Base-by-base conservation (phyloP, 306 rosid genomes). In the Echinosophora koreensis region DNA sequence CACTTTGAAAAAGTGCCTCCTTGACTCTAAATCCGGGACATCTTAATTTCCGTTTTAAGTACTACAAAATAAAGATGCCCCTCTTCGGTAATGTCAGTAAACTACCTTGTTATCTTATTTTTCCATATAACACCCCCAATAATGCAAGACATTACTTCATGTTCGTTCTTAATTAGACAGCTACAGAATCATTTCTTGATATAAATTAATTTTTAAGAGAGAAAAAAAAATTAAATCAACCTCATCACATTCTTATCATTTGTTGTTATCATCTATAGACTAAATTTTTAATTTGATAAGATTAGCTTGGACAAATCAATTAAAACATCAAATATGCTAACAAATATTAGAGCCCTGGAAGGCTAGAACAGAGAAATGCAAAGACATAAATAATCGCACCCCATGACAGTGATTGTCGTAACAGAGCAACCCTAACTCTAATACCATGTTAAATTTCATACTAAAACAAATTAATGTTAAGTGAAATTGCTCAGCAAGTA, bases 1-100 rank as follows among this genome's bases (percentile, higher is more conserved):
- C 44, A 75, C 61, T 69, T 59, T 60, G 67, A 76, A 17, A 59
- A 30, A 44, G 65, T 60, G 68, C 81, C 18, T 30, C 60, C 80
- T 75, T 81, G 67, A 74, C 80, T 28, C 76, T 38, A 12, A 54
- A 46, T 55, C 59, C 11, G 11, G 30, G 50, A 37, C 66, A 74
- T 66, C 49, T 71, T 60, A 18, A 11, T 67, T 81, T 38, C 73
- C 74, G 13, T 55, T 63, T 58, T 63, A 8, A 58, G 39, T 50
- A 8, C 79, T 18, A 37, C 13, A 69, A 57, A 27, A 66, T 67
- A 54, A 28, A 2, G 3, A 38, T 71, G 39, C 41, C 41, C 60
- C 73, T 60, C 64, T 78, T 58, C 55, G 28, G 3, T 35, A 8
- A 5, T 71, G 28, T 1, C 6, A 70, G 66, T 51, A 51, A 71